Evolutionary conservation across 1,284 basidiomycete genomes (phyloP), one percentile per base, ranked within the genome.

Genomic region (Marasmius oreades): DNA sequence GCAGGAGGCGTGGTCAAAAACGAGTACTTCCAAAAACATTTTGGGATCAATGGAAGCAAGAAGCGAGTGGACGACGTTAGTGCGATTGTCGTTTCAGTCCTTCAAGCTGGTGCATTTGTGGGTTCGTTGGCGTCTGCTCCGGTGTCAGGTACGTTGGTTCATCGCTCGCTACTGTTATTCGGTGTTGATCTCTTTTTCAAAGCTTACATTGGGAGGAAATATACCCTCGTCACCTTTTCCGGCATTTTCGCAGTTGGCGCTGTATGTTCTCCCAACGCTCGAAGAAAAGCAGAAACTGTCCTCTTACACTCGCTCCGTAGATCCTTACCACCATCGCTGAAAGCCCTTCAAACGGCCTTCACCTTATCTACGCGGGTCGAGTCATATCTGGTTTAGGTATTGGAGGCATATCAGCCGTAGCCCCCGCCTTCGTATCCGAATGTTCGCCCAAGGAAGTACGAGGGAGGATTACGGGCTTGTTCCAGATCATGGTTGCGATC

Each of bases 31-130:
- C 69, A 78, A 61, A 53, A 68, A 11, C 74, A 80, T 45, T 89
- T 88, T 62, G 78, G 79, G 16, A 73, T 86, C n/a, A 52, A 67
- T 14, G 67, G 74, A 59, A 63, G 61, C 48, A 16, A 63, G 18
- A 61, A 59, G 16, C 70, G 70, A 48, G 64, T 67, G 11, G 70
- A 76, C 60, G 66, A 70, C 1, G 69, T 86, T 26, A 78, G 72
- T 7, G 78, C 77, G 48, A 85, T 86, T 63, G 78, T 88, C 55
- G 86, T 88, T 42, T 81, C 84, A 11, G 84, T 87, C 16, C 77
- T 88, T 34, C 85, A 87, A 63, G 86, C 79, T 5, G 85, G 85
- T 36, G 81, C 82, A 1, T 87, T 88, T 74, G 87, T 88, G 64
- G 86, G 86, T 52, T 82, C 86, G 18, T 65, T 88, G 8, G 72